Base-by-base conservation (phyloP, 495 filamentous ascomycete species). In the Talaromyces thailandensis region DNA sequence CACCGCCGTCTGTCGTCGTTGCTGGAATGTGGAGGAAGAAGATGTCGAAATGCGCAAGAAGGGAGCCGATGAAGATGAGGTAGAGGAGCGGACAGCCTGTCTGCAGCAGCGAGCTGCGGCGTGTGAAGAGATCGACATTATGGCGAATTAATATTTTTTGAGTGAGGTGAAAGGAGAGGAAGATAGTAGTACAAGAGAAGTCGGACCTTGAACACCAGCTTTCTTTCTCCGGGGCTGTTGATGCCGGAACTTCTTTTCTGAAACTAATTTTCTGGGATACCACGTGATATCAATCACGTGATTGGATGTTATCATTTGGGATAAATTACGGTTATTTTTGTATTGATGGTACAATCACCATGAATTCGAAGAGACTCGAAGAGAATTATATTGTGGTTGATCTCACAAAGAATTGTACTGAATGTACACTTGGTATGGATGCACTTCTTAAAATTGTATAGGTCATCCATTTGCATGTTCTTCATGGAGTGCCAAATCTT, bases 41-140 rank as follows among this genome's bases (percentile, higher is more conserved):
- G 75, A 73, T 64, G 61, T 56, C 48, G 61, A 63, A 55, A 79
- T 72, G 69, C 75, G 76, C 73, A 78, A 69, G 67, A 72, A 73
- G 56, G 29, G 55, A 57, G 55, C n/a, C 12, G 9, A 9, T 2
- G 55, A 57, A 2, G 18, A 32, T 11, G 55, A 21, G 2, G 55
- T n/a, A 5, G 71, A 65, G 69, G 76, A 72, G 62, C 76, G 74
- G 72, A 76, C 70, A 68, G 76, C 71, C 68, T 78, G 76, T 73
- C 77, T 69, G 72, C 72, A 75, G 75, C 73, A 74, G 62, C 77
- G 77, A 64, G 73, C 76, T 70, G 76, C 76, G 68, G 70, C 58
- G 62, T 78, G 75, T 48, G 71, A 69, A 60, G 76, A 58, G 65
- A 80, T 68, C 24, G 77, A 78, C 77, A 80, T 80, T 65, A 60